Percentiles rank a stretch among this genome's conserved stretches.
These are phyloP conservation scores for Dactylonectria estremocensis DNA, from an alignment of 2,329 filamentous ascomycete genomes.

Conservation along the genomic window DNA sequence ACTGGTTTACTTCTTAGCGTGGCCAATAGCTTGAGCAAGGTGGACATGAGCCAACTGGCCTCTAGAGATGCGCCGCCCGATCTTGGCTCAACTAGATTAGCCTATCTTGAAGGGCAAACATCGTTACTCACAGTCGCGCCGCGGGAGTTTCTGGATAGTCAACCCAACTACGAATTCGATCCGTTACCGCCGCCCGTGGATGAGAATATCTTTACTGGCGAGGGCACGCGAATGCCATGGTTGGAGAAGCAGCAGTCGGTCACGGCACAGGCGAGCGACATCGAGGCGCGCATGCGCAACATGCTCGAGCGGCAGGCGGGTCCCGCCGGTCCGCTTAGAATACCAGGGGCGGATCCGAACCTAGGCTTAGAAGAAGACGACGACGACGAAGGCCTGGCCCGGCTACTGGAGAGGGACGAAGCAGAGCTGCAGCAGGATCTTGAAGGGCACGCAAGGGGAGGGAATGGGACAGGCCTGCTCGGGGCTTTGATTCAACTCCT, in stretches of 20 bases:
- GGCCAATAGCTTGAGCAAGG: slow-evolving; percentile 68
- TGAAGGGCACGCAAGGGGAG: slow-evolving; percentile 46
- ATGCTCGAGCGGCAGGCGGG: slow-evolving; percentile 45
- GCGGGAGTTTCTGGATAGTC: slow-evolving; percentile 71
- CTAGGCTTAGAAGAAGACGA: slow-evolving; percentile 38
- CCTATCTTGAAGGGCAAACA: slow-evolving; percentile 83
- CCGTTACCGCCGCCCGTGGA: slow-evolving; percentile 80
- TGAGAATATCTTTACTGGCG: slow-evolving; percentile 58
- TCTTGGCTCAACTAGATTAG: slow-evolving; percentile 77
- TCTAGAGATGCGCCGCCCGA: slow-evolving; percentile 57
- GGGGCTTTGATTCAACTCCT: slow-evolving; percentile 19
- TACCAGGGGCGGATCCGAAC: too few species aligned
- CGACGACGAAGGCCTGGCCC: slow-evolving; percentile 47
- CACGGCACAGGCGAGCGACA: slow-evolving; percentile 33
- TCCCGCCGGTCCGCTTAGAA: background rate
- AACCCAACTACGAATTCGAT: slow-evolving; percentile 84
- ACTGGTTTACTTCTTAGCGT: slow-evolving; percentile 79
- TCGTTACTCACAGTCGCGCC: slow-evolving; percentile 80
- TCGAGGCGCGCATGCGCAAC: slow-evolving; percentile 50
- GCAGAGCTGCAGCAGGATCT: slow-evolving; percentile 53
- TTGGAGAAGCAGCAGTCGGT: slow-evolving; percentile 22
- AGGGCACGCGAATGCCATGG: slow-evolving; percentile 40
- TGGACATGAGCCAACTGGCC: slow-evolving; percentile 58
- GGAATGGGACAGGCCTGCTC: slow-evolving; percentile 47
- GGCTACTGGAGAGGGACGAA: slow-evolving; percentile 46